Evolutionary conservation across 441 rosid genomes (phyloP), one percentile per base, ranked within the genome.

Genomic region (Daphne laureola): DNA sequence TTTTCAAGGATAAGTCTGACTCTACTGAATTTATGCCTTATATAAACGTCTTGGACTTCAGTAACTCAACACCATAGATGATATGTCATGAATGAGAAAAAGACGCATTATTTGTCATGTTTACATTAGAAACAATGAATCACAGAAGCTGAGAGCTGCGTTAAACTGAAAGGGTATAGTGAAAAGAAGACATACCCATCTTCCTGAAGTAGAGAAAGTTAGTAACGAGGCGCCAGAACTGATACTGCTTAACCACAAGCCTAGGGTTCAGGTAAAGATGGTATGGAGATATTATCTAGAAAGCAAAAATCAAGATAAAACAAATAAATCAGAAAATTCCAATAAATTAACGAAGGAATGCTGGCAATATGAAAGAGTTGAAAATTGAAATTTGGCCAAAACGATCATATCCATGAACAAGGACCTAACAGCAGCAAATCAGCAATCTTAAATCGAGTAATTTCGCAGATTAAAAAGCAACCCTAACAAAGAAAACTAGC

Each of bases 181-280:
- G 11, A 31, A 31, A 5, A 31, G 38, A 9, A 31, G 38, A 31
- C 8, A 65, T 77, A 82, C 99, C 96, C 99, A 90, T 87, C 73
- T 90, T 86, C 13, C 98, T 78, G 76, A 90, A 94, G 81, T 82
- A 94, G 52, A 94, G 71, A 70, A 94, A 94, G 68, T 94, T 94
- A 41, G 99, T 94, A 71, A 94, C 44, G 57, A 94, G 98, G 63
- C 99, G 96, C 99, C 99, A 94, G 63, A 86, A 77, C 55, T 94
- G 94, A 67, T 86, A 87, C 41, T 86, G 81, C 85, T 86, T 81
- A 52, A 90, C 79, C 63, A 94, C 92, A 43, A 87, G 90, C 5
- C 72, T 78, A 0, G 99, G 98, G 67, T 90, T 65, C 87, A 94
- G 76, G 73, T 91, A 94, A 3, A 94, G 82, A 55, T 86, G 78